These are phyloP conservation scores for Syzygium aqueum DNA, from an alignment of 345 rosid genomes.

Conservation along the genomic window DNA sequence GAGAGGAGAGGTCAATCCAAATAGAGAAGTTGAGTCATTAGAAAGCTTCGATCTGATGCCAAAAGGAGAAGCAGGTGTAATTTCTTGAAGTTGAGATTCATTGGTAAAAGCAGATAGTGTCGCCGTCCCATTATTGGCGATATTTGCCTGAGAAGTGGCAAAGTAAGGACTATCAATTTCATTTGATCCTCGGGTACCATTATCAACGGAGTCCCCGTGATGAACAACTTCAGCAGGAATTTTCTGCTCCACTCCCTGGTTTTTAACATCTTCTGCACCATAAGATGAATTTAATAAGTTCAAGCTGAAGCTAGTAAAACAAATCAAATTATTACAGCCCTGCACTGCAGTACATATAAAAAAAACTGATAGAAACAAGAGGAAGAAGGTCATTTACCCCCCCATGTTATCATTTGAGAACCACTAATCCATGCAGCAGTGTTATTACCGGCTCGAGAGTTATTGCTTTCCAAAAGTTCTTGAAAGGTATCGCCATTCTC, in stretches of 20 bases:
- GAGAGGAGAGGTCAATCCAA: conserved; percentile 24
- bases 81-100: conserved; percentile 13
- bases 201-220: conserved; percentile 2
- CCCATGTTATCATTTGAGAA: not conserved
- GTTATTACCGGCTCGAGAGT: conserved; percentile 3
- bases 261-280: conserved; percentile 13
- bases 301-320: not conserved
- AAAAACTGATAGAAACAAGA: not conserved
- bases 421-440: conserved; percentile 6
- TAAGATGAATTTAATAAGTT: not conserved
- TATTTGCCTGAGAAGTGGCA: conserved; percentile 1
- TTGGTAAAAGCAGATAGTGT: conserved; percentile 1
- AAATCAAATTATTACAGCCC: not conserved
- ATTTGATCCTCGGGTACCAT: conserved; percentile 7
- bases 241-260: conserved; percentile 9
- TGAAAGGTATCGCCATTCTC: conserved; percentile 14
- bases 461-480: conserved; percentile 12
- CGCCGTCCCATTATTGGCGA: conserved; percentile 12
- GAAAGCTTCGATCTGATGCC: conserved; percentile 25
- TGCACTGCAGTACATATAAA: not conserved
- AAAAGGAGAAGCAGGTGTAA: conserved; percentile 8
- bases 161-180: conserved; percentile 4
- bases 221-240: not conserved
- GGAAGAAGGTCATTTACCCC: conserved; percentile 9
- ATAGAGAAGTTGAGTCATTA: conserved; percentile 37